Percentiles rank a stretch among this genome's conserved stretches.
Conservation (phyloP, 140 eudicot genomes). For the Anethum foeniculum region DNA sequence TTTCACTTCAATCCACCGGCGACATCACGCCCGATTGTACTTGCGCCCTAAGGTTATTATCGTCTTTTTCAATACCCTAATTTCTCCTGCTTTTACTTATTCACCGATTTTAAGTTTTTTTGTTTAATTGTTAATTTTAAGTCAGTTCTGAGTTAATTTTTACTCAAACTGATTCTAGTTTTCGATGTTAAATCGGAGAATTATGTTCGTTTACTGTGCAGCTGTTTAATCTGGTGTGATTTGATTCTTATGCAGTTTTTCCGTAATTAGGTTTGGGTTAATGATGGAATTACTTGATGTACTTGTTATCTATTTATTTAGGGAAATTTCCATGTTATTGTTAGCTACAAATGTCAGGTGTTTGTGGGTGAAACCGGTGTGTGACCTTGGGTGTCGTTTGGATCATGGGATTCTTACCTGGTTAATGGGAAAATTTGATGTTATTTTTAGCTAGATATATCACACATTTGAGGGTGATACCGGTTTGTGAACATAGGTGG, state of each 20-base stretch:
- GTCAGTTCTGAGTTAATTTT: background rate
- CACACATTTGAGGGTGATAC: too few species aligned
- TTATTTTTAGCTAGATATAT: too few species aligned
- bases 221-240: background rate
- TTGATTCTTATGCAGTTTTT: background rate
- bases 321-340: background rate
- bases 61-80: background rate
- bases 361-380: background rate
- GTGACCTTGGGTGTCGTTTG: too few species aligned
- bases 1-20: slow-evolving; percentile 39
- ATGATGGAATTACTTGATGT: background rate
- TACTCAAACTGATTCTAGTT: background rate
- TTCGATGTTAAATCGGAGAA: background rate
- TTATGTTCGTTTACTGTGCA: background rate
- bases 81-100: background rate
- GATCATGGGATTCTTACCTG: too few species aligned
- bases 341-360: background rate
- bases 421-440: background rate
- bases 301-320: background rate
- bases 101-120: too few species aligned
- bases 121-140: background rate
- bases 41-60: slow-evolving; percentile 35
- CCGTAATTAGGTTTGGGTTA: background rate
- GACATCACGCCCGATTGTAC: slow-evolving; percentile 29
- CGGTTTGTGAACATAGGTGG: too few species aligned